phyloP scores from a whole-genome alignment of 2,329 filamentous ascomycete species.

The Drechslerella stenobrocha region DNA sequence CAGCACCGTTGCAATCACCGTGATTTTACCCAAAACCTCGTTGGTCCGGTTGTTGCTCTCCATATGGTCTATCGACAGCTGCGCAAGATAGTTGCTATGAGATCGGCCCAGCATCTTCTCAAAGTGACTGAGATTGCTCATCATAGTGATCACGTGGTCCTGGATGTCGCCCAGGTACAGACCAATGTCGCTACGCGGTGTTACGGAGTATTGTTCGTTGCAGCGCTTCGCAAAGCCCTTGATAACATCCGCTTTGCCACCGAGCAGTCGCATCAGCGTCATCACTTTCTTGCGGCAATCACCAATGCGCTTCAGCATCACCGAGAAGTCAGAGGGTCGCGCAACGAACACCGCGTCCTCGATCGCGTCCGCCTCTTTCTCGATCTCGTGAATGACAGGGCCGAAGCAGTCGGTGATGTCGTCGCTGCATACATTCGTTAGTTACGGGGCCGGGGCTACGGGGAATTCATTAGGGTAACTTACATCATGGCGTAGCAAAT shows the following conservation, averaged over 20 bases:
- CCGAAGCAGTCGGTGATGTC: conserved; percentile 97
- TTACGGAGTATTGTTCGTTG: conserved; percentile 97
- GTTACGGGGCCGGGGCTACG: neutral
- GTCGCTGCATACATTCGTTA: conserved; percentile 70
- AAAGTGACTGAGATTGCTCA: conserved; percentile 89
- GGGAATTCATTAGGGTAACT: conserved; percentile 5
- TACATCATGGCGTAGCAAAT: conserved; percentile 76
- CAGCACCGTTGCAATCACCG: conserved; percentile 93
- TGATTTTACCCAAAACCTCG: conserved; percentile 90
- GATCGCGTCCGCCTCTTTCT: conserved; percentile 95
- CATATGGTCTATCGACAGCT: conserved; percentile 78
- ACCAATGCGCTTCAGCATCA: conserved; percentile 90
- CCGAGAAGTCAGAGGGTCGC: conserved; percentile 73
- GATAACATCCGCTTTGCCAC: conserved; percentile 98
- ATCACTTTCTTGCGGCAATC: conserved; percentile 97
- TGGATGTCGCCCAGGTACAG: conserved; percentile 97
- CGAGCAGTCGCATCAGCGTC: conserved; percentile 86
- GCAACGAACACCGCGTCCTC: conserved; percentile 86
- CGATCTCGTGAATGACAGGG: conserved; percentile 86
- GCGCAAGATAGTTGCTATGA: conserved; percentile 96
- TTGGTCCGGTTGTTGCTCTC: conserved; percentile 91
- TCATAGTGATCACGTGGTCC: conserved; percentile 99
- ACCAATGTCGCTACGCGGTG: conserved; percentile 93
- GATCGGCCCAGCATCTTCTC: conserved; percentile 91
- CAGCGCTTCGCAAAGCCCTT: conserved; percentile 98